Evolutionary conservation across 225 moss, liverwort and hornwort genomes (phyloP), one percentile per base, ranked within the genome.

Genomic region (Marchantia polymorpha): DNA sequence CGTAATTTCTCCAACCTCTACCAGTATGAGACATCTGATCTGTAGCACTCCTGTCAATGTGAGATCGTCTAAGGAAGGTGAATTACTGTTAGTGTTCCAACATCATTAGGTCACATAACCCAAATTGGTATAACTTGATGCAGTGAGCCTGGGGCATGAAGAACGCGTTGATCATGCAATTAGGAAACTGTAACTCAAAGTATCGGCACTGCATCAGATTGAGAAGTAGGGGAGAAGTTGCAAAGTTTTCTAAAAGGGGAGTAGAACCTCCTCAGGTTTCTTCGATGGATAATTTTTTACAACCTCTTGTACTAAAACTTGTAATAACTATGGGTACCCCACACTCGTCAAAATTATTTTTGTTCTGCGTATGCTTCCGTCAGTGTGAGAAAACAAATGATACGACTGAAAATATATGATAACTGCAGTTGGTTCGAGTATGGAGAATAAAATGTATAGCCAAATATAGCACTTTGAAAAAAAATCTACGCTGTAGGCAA

Each of bases 311-410:
- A 89, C 72, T 97, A 93, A 23, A 97, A 78, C 31, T 93, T 85
- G 52, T 97, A 97, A 97, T 79, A 94, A 93, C 68, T 97, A 94
- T 50, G 94, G 79, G 86, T 97, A n/a, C n/a, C n/a, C n/a, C n/a
- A n/a, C n/a, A n/a, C n/a, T n/a, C n/a, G n/a, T n/a, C n/a, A n/a
- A n/a, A n/a, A n/a, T n/a, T n/a, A n/a, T 39, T 39, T 39, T 39
- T 39, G 2, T 39, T 39, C 39, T 39, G 5, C 39, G 39, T 39
- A 5, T 39, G 39, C 39, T 39, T 39, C 5, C 39, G 39, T 39
- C 39, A 39, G 39, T 39, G 39, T 39, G 39, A 39, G 39, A 39
- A 39, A 39, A 39, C n/a, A 39, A 2, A 39, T 39, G 3, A 39
- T 39, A 39, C 5, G 39, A 39, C 39, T 39, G 39, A 2, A 39